Evolutionary conservation across 1,139 yeast genomes (phyloP).

Genomic region (Scheffersomyces insectosa): DNA sequence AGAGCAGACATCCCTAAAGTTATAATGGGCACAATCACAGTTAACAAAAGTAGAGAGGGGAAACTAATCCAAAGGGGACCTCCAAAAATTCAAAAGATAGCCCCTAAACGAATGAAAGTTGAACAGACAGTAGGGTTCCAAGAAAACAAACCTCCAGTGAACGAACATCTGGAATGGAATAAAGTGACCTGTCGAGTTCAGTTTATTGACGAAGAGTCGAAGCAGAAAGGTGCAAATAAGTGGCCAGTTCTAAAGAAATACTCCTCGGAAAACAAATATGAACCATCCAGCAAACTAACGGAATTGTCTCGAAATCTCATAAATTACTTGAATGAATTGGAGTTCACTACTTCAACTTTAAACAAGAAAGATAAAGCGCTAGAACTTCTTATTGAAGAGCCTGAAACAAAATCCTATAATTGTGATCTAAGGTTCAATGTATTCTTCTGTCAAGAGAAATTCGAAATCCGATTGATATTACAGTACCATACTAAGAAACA

Average conservation of each 20-base stretch:
- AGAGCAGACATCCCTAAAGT: too few species aligned
- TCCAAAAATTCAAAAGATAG: too few species aligned
- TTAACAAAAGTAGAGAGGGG: too few species aligned
- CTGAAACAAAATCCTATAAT: conserved; percentile 3
- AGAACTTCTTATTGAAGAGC: neutral
- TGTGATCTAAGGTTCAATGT: conserved; percentile 7
- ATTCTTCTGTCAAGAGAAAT: neutral
- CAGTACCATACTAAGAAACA: conserved; percentile 4
- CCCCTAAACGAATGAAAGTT: too few species aligned
- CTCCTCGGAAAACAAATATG: conserved; percentile 1
- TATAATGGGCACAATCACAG: too few species aligned
- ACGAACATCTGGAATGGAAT: too few species aligned
- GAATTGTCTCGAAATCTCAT: conserved; percentile 5
- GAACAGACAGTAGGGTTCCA: too few species aligned
- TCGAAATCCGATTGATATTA: conserved; percentile 3
- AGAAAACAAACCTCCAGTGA: too few species aligned
- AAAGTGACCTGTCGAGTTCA: too few species aligned
- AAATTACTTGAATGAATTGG: conserved; percentile 7
- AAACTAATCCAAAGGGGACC: too few species aligned
- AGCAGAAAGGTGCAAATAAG: neutral
- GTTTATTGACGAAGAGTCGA: too few species aligned
- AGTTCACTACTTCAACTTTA: conserved; percentile 6
- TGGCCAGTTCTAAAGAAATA: conserved; percentile 3
- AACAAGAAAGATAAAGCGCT: conserved; percentile 1
- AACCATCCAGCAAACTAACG: neutral